A percentile compares a stretch with the other conserved stretches of the same genome.
Evolutionary conservation across 306 rosid genomes (phyloP).

Genomic region (Dalbergia cochinchinensis): DNA sequence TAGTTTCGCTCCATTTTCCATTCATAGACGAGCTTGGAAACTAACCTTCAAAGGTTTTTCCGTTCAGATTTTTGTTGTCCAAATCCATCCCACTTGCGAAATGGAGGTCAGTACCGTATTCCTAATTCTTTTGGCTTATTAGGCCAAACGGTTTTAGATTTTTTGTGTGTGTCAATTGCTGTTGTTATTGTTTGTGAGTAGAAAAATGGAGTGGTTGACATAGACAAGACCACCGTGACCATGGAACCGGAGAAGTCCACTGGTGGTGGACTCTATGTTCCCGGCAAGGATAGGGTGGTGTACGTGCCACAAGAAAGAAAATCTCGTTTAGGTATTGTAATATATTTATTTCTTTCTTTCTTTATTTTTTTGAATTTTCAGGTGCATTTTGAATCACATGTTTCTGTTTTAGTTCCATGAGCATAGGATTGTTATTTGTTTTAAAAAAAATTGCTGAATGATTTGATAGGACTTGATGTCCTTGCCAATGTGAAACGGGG

Average conservation of each 20-base stretch:
- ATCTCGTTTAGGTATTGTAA: conserved; percentile 71
- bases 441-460: background rate
- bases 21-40: background rate
- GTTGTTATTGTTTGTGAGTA: conserved; percentile 47
- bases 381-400: conserved; percentile 18
- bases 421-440: conserved; percentile 2
- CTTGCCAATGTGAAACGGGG: conserved; percentile 83
- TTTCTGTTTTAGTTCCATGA: conserved; percentile 9
- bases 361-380: background rate
- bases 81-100: background rate
- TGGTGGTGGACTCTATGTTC: conserved; percentile 73
- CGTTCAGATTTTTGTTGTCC: background rate
- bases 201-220: conserved; percentile 62
- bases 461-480: conserved; percentile 79
- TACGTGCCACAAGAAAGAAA: conserved; percentile 76
- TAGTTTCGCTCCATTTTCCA: background rate
- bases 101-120: conserved; percentile 51
- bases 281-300: conserved; percentile 79
- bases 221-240: conserved; percentile 61
- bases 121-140: background rate
- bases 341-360: background rate
- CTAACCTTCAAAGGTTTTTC: background rate
- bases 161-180: background rate
- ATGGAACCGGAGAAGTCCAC: conserved; percentile 71
- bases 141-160: background rate